Base-by-base conservation (phyloP, 768 basidiomycete species). In the Glaciozyma martinii region DNA sequence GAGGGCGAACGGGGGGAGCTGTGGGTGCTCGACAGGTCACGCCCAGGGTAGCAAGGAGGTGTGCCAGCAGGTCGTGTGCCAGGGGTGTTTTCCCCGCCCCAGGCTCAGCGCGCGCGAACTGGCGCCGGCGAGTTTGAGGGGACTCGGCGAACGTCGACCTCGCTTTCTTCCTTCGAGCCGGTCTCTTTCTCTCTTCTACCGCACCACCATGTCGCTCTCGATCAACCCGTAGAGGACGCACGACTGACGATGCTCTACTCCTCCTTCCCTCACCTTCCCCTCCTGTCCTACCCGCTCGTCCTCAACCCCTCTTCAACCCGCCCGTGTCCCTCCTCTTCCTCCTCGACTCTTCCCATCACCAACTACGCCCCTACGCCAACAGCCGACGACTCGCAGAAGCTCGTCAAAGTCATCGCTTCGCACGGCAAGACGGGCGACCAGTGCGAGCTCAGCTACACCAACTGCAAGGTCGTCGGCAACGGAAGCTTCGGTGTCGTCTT, bases 401-500 rank as follows among this genome's bases (percentile, higher is more conserved):
- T 95, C 75, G 87, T 94, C 80, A 91, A 89, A 77, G 95, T 99
- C 74, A 82, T 88, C 76, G 94, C 93, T 64, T 89, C 87, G 67
- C 88, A 93, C 74, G 95, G 95, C 79, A 97, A 93, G 84, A 80
- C 86, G 9, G 91, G 89, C 73, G 87, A 89, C 57, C 86, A 88
- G 68, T 82, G 83, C 74, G 88, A 92, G 72, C 85, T 70, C 52
- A 30, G 60, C 40, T 99, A 99, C 80, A 95, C 89, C 72, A 92
- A 89, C 77, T 94, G 89, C 82, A 98, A 95, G 80, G 90, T 99
- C 76, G 89, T 93, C 75, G 95, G 95, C 62, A 98, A 99, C 76
- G 95, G 95, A 78, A 94, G 91, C 64, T 99, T 99, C 74, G 95
- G 95, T 72, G 93, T 99, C 77, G 95, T 99, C 69, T 98, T 93